Base-by-base conservation (phyloP, 192 early-diverging fungal species). In the Spinellus fusiger region DNA sequence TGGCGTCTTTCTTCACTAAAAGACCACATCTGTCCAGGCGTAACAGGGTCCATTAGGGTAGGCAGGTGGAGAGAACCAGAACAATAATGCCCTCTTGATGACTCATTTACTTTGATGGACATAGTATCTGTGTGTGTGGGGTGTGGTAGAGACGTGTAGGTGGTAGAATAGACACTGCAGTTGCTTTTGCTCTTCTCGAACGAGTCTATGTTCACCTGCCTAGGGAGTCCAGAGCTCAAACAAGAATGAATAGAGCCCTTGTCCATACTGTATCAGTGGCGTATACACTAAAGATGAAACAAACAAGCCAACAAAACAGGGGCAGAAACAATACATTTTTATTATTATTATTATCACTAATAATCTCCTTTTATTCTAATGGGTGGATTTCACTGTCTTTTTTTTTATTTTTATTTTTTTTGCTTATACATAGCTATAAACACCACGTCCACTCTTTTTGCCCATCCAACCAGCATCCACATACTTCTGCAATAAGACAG, bases 381-480 rank as follows among this genome's bases (percentile, higher is more conserved):
- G 9, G 8, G 10, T 50, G 22, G 22, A 25, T 49, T 49, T 49
- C 40, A 23, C 12, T 15, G 13, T n/a, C 4, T 32, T 37, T 33
- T 32, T 54, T 31, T 18, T 55, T 55, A n/a, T n/a, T 46, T 48
- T 31, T 56, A 40, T 56, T 26, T 48, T 49, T n/a, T 33, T 48
- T 28, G 12, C 27, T 64, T 66, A 34, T 47, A 61, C 55, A 72
- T 98, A 98, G 25, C 80, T 77, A 78, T 96, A 97, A 74, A 98
- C 90, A 29, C 96, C 96, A 54, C 83, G 77, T 38, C 91, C 92
- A 34, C 73, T 65, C 80, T 98, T 98, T 71, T 93, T 93, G 37
- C 93, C 96, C 49, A 95, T 69, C 89, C 90, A 96, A 5, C 96
- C 96, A 33, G 96, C 94, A 75, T 96, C 93, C 20, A 98, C 96